A percentile compares a stretch with the other conserved stretches of the same genome.
These are phyloP conservation scores for Nakazawaea pomicola DNA, from an alignment of 805 yeast genomes.

Conservation along the genomic window DNA sequence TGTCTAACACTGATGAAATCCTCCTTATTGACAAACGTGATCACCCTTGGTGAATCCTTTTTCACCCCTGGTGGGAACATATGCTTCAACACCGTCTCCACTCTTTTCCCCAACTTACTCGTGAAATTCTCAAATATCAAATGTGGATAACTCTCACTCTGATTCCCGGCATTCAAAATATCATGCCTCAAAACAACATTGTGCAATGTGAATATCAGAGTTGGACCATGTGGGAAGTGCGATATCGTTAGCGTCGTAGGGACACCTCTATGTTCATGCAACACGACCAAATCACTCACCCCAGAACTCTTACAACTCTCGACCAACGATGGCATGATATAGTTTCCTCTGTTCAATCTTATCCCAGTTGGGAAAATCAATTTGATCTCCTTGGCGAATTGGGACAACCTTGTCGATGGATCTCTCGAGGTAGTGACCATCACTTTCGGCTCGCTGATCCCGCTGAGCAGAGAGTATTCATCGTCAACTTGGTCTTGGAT, in stretches of 20 bases:
- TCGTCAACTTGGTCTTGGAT: constrained; percentile 72
- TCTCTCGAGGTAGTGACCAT: constrained; percentile 92
- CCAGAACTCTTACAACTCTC: constrained; percentile 74
- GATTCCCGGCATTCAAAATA: constrained; percentile 76
- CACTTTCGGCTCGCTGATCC: constrained; percentile 84
- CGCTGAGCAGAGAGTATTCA: constrained; percentile 84
- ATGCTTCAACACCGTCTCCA: constrained; percentile 75
- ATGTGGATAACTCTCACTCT: constrained; percentile 91
- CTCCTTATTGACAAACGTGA: constrained; percentile 83
- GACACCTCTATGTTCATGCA: constrained; percentile 97
- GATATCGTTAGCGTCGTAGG: constrained; percentile 91
- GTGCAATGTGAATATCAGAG: constrained; percentile 89
- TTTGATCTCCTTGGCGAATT: constrained; percentile 89
- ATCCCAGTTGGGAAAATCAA: constrained; percentile 85
- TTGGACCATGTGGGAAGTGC: constrained; percentile 98
- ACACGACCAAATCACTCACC: constrained; percentile 75
- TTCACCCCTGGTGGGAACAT: constrained; percentile 97
- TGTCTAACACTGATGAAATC: constrained; percentile 94
- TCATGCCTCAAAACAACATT: constrained; percentile 95
- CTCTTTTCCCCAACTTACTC: constrained; percentile 76
- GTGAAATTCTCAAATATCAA: constrained; percentile 87
- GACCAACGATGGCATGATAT: constrained; percentile 78
- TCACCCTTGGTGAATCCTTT: constrained; percentile 83
- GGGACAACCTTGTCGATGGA: constrained; percentile 79
- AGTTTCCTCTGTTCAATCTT: constrained; percentile 89